Conservation (phyloP, 345 rosid genomes). For the Salix suchowensis region DNA sequence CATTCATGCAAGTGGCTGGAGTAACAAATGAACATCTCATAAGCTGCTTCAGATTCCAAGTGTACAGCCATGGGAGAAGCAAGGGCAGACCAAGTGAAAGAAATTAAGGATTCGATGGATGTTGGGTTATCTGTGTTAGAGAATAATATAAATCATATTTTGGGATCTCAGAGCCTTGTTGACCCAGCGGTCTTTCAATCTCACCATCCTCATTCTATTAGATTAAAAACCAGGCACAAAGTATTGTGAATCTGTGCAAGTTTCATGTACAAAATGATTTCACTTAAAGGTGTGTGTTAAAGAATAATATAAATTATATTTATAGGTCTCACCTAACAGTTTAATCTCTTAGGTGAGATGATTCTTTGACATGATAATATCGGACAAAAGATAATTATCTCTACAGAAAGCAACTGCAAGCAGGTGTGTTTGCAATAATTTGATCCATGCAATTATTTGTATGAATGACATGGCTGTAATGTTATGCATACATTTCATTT, state of each 20-base stretch:
- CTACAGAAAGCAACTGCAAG: background rate
- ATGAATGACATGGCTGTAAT: background rate
- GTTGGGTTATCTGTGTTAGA: background rate
- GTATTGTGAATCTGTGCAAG: too few species aligned
- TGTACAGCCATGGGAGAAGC: conserved; percentile 39
- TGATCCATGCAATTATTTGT: background rate
- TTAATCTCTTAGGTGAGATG: too few species aligned
- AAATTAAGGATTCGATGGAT: background rate
- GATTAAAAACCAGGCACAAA: too few species aligned
- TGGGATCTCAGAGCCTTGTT: too few species aligned
- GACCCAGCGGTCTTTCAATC: too few species aligned
- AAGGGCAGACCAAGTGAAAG: conserved; percentile 16
- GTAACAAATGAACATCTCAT: conserved; percentile 77
- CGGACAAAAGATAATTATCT: background rate
- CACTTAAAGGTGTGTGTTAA: too few species aligned
- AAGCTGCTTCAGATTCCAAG: conserved; percentile 71
- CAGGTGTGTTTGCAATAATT: conserved; percentile 1
- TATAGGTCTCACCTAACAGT: too few species aligned
- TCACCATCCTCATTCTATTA: too few species aligned
- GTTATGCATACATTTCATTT: background rate
- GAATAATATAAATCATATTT: too few species aligned
- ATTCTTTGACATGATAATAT: too few species aligned
- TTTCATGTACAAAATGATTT: too few species aligned
- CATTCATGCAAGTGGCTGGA: conserved; percentile 87
- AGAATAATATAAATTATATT: too few species aligned